Base-by-base conservation (phyloP, 2,329 filamentous ascomycete genomes). In the Acephala macrosclerotiorum region DNA sequence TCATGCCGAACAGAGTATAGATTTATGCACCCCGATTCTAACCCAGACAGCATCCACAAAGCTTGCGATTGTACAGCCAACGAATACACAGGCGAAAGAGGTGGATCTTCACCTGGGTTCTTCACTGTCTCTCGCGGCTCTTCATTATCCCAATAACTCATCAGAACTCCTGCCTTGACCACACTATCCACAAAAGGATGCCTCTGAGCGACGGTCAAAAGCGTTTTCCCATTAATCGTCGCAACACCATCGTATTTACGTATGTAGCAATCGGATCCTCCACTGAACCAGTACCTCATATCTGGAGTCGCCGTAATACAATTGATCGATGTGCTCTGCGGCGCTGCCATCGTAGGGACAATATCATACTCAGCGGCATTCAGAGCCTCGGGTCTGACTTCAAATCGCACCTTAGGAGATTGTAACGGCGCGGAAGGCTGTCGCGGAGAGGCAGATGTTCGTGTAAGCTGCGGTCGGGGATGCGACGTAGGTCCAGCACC, bases 71-170 rank as follows among this genome's bases (percentile, higher is more conserved):
- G 93, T 5, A 96, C 91, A 1, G 96, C 96, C 29, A 99, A 83
- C 7, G 94, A 97, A 78, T 99, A 99, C 0, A 99, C 95, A 0
- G 96, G 94, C 11, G 93, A 97, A n/a, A 95, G 79, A 5, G 86
- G 80, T 26, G 87, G 80, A 2, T 92, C 90, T 57, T 91, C 82
- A 1, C 70, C 72, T 6, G 67, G 64, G n/a, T 45, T 69, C 64
- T 73, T 75, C 1, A 67, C 35, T 16, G 68, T 70, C 29, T 33
- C 29, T 33, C 29, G 29, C 1, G 88, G 87, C 76, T 99, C 95
- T 77, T 97, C 94, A 74, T 98, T 99, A 78, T 97, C 96, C 96
- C 96, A 99, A 78, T 99, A 99, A 60, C 92, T 97, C 86, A 97
- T 90, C 58, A 98, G 81, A 6, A 97, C 92, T 1, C 94, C 96